Evolutionary conservation across 1,284 basidiomycete genomes (phyloP), one percentile per base, ranked within the genome.

Genomic region (Ceratobasidium sp.): DNA sequence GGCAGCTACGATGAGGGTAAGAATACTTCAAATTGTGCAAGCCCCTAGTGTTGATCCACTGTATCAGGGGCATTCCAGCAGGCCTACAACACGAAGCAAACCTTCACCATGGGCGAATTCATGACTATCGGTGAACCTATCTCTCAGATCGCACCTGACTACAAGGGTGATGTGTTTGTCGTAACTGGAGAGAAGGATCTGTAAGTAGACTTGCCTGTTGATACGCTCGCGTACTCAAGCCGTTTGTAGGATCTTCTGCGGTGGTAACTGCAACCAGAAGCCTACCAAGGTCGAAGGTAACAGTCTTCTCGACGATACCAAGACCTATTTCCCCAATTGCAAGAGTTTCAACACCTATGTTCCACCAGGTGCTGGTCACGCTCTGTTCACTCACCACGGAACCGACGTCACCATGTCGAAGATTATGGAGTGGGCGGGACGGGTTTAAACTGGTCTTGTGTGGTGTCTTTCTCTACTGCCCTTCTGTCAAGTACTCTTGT

Each of bases 121-220:
- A 74, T 78, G 67, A 78, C 78, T 26, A 74, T 78, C 28, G 65
- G 32, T 32, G 74, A 75, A 34, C 74, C 55, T 28, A 74, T 74
- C 60, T 76, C 73, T 34, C 78, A 55, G 39, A 50, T 76, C n/a
- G 71, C 73, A 26, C 43, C 61, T 18, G 76, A 78, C 72, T 82
- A 78, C 69, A 80, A 76, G 21, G 75, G 78, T 8, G 81, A 81
- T 6, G 77, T 81, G 1, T 77, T 79, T n/a, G 79, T 83, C 62
- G 77, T 83, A 6, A 81, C 81, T 16, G 82, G 82, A 39, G 78
- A 79, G 26, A 77, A 79, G 57, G 82, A 83, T 65, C 77, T 81
- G 74, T 79, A 74, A 81, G 75, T 81, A 78, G 59, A 73, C 14
- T 10, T 16, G 16, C 3, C 32, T 36, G 30, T 3, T 57, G n/a